Percentiles rank a stretch among this genome's conserved stretches.
These are phyloP conservation scores for Pinus tabuliformis DNA, from an alignment of 75 land plant genomes.

Conservation along the genomic window DNA sequence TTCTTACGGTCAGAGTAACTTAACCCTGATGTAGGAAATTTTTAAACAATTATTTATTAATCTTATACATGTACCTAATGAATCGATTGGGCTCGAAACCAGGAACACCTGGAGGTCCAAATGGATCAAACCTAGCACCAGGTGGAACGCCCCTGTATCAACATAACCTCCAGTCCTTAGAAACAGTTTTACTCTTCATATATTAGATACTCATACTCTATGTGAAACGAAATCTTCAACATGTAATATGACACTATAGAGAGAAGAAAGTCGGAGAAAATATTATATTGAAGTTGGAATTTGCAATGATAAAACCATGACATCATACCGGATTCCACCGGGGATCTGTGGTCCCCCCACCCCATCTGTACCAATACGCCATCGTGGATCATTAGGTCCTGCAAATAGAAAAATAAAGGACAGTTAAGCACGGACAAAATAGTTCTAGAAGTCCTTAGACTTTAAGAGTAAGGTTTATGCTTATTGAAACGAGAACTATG, in stretches of 20 bases:
- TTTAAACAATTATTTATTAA: background rate
- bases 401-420: conserved; percentile 10
- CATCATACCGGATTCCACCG: conserved; percentile 18
- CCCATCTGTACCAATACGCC: conserved; percentile 34
- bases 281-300: background rate
- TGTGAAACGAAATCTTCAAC: too few species aligned
- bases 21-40: background rate
- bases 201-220: background rate
- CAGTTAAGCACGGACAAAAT: background rate
- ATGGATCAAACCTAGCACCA: conserved; percentile 95
- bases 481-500: background rate
- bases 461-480: background rate
- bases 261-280: background rate
- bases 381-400: conserved; percentile 90
- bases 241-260: background rate
- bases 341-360: conserved; percentile 21
- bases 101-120: conserved; percentile 91
- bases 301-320: background rate
- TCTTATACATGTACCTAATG: conserved; percentile 43
- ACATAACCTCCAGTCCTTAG: background rate
- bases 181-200: background rate
- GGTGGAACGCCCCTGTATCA: conserved; percentile 78
- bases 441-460: background rate
- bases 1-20: background rate
- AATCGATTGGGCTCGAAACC: conserved; percentile 93